Conservation (phyloP, 345 rosid species). For the Passiflora organensis region DNA sequence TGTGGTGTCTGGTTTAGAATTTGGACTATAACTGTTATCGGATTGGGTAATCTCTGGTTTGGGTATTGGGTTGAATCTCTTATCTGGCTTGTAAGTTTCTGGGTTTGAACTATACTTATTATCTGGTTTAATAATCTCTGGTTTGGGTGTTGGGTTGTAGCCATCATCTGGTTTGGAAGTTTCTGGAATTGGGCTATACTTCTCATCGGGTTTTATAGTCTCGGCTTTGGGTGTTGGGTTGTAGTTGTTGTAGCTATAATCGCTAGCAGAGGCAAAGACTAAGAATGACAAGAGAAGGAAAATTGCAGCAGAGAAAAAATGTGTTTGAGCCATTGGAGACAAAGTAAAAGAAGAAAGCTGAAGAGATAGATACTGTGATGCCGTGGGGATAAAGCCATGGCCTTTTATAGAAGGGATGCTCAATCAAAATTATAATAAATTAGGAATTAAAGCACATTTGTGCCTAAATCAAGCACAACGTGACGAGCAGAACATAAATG, state of each 20-base stretch:
- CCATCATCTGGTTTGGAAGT: no score
- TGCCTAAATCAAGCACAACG: no score
- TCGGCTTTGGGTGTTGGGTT: not conserved
- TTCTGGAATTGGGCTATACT: conserved; percentile 1
- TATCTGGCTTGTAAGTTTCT: not conserved
- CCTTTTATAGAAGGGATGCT: no score
- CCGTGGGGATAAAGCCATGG: not conserved
- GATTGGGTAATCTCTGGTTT: not conserved
- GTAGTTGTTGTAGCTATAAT: not conserved
- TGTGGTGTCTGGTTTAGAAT: no score
- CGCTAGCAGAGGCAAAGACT: not conserved
- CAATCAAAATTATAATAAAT: no score
- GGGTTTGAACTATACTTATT: conserved; percentile 2
- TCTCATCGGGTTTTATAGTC: not conserved
- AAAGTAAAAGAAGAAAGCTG: not conserved
- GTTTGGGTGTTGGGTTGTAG: not conserved
- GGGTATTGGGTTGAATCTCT: not conserved
- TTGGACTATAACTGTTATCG: not conserved
- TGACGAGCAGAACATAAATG: no score
- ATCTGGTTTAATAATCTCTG: not conserved
- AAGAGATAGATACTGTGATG: not conserved
- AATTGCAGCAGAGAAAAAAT: not conserved
- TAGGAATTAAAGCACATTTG: no score
- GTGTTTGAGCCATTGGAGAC: not conserved
- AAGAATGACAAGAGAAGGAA: not conserved